Evolutionary conservation across 2,329 filamentous ascomycete genomes (phyloP).

Genomic region (Dactylellina leptospora): DNA sequence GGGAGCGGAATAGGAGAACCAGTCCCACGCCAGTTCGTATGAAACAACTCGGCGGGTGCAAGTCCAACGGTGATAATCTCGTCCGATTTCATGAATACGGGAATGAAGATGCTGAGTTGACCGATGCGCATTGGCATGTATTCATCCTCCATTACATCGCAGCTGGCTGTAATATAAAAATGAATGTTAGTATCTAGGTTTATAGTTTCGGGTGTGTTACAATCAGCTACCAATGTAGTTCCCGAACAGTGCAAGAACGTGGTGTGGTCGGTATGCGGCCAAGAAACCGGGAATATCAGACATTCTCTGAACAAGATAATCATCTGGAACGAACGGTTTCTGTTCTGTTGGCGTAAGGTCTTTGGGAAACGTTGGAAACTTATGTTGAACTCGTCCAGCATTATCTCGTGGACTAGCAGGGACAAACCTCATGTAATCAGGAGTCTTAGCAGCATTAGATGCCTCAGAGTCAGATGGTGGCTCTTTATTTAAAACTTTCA

Average conservation of each 20-base stretch:
- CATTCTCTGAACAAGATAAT: conserved; percentile 24
- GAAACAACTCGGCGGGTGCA: conserved; percentile 42
- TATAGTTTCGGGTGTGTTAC: neutral
- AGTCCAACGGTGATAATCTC: conserved; percentile 31
- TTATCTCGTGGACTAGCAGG: no score
- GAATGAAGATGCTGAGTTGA: conserved; percentile 35
- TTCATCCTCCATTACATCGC: conserved; percentile 25
- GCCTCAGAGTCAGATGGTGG: no score
- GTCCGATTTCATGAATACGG: conserved; percentile 21
- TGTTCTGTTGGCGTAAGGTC: neutral
- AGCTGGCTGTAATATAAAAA: conserved; percentile 23
- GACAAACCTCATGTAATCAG: no score
- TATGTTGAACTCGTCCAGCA: neutral
- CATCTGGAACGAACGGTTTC: conserved; percentile 34
- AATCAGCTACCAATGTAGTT: conserved; percentile 31
- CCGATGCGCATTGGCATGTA: conserved; percentile 31
- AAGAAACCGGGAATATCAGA: conserved; percentile 19
- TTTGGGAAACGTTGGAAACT: conserved; percentile 12
- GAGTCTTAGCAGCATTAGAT: no score
- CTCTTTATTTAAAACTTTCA: neutral
- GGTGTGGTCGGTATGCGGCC: conserved; percentile 10
- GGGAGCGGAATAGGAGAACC: conserved; percentile 13
- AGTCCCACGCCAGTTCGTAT: conserved; percentile 29
- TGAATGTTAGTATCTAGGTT: neutral
- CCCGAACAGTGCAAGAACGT: conserved; percentile 29